Evolutionary conservation across 306 rosid species (phyloP).

Genomic region (Trifolium fragiferum): DNA sequence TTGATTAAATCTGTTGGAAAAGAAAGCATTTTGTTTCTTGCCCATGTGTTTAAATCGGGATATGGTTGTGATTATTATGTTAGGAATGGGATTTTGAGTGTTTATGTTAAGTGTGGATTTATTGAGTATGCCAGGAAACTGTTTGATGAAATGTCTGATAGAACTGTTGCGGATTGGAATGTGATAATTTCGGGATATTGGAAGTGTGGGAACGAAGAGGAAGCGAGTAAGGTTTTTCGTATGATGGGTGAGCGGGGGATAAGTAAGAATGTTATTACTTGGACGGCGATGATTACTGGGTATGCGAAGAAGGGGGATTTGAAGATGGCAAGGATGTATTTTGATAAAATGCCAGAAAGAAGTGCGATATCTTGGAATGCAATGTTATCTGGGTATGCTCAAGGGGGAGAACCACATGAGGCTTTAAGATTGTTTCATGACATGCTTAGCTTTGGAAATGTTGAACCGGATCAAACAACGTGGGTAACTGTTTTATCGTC

Average conservation of each 20-base stretch:
- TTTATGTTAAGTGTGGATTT: constrained; percentile 48
- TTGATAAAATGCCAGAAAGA: constrained; percentile 61
- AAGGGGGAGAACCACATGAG: constrained; percentile 55
- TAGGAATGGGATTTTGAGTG: constrained; percentile 57
- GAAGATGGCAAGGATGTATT: constrained; percentile 58
- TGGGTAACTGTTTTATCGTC: constrained; percentile 67
- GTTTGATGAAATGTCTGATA: constrained; percentile 66
- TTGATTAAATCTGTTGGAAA: constrained; percentile 57
- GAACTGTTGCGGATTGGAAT: constrained; percentile 69
- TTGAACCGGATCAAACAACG: constrained; percentile 57
- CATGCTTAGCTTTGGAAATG: constrained; percentile 51
- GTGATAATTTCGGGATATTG: constrained; percentile 65
- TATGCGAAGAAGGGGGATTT: constrained; percentile 55
- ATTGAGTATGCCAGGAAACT: constrained; percentile 52
- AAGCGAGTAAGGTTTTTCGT: constrained; percentile 55
- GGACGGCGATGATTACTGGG: constrained; percentile 77
- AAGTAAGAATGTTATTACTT: constrained; percentile 54
- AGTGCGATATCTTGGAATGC: constrained; percentile 82
- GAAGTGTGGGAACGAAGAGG: constrained; percentile 63
- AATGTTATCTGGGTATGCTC: constrained; percentile 73
- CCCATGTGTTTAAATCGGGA: constrained; percentile 56
- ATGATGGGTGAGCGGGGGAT: constrained; percentile 38
- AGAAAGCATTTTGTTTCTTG: constrained; percentile 53
- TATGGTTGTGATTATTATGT: constrained; percentile 49
- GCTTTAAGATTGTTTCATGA: constrained; percentile 58